Percentiles rank a stretch among this genome's conserved stretches.
Evolutionary conservation across 78 protist species (phyloP).

Genomic region (Dictyostelium citrinum): DNA sequence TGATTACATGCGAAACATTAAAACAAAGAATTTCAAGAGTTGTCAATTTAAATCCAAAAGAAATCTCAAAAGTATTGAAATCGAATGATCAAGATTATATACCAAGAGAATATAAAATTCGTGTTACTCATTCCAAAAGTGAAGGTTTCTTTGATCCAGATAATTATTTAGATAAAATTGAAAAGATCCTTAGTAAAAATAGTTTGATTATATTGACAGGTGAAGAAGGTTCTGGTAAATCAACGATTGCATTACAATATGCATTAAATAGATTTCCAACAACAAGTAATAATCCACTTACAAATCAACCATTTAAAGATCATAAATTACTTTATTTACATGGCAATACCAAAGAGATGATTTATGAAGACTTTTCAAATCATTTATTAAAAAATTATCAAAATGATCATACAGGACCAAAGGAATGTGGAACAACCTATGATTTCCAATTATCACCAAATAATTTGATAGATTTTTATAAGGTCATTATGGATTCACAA

Average conservation of each 20-base stretch:
- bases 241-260: not conserved
- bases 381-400: not conserved
- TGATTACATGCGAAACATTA: not conserved
- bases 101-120: not conserved
- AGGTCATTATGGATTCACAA: not conserved
- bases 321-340: not conserved
- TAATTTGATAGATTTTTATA: slow-evolving; percentile 8
- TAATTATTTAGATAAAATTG: not conserved
- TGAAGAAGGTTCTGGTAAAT: slow-evolving; percentile 21
- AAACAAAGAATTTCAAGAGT: slow-evolving; percentile 2
- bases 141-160: not conserved
- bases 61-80: not conserved
- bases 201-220: not conserved
- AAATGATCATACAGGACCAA: not conserved
- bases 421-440: not conserved
- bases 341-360: not conserved
- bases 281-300: not conserved
- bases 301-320: not conserved
- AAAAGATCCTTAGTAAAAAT: not conserved
- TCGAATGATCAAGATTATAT: not conserved
- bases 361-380: not conserved
- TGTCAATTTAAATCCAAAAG: not conserved
- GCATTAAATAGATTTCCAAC: not conserved
- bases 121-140: not conserved
- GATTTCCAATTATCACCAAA: slow-evolving; percentile 13